Evolutionary conservation across 768 basidiomycete species (phyloP).

Genomic region (Tylopilus cervinicoccineus): DNA sequence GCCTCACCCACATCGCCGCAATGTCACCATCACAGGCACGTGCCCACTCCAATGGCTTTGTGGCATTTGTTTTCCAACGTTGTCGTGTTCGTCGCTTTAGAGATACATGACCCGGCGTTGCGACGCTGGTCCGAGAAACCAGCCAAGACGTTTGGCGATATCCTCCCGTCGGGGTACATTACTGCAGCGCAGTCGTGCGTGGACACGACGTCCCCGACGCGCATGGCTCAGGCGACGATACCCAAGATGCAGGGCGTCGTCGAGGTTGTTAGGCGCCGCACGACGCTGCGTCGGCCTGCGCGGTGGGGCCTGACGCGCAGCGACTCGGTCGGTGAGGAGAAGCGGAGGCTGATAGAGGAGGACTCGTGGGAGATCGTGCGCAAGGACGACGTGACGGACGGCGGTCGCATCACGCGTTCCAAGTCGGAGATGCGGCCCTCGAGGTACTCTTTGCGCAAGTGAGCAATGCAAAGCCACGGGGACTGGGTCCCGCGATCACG

Average conservation of each 20-base stretch:
- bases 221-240: constrained; percentile 27
- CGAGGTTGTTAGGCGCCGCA: constrained; percentile 21
- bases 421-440: constrained; percentile 26
- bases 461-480: neutral
- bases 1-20: constrained; percentile 23
- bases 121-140: constrained; percentile 20
- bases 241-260: constrained; percentile 41
- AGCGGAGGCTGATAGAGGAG: constrained; percentile 18
- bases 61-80: no score
- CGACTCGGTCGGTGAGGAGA: constrained; percentile 17
- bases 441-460: constrained; percentile 16
- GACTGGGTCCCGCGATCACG: neutral
- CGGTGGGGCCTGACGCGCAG: constrained; percentile 8
- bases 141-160: constrained; percentile 42
- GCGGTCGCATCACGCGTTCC: constrained; percentile 14
- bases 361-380: constrained; percentile 14
- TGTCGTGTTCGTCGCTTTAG: constrained; percentile 1
- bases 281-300: constrained; percentile 9
- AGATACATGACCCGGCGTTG: constrained; percentile 25
- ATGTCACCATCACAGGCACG: constrained; percentile 22
- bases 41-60: neutral
- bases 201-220: constrained; percentile 13
- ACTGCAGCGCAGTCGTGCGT: constrained; percentile 29
- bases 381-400: constrained; percentile 5
- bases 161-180: constrained; percentile 45